A percentile compares a stretch with the other conserved stretches of the same genome.
Evolutionary conservation across 1,284 basidiomycete genomes (phyloP).

Genomic region (Ganoderma lucidum): DNA sequence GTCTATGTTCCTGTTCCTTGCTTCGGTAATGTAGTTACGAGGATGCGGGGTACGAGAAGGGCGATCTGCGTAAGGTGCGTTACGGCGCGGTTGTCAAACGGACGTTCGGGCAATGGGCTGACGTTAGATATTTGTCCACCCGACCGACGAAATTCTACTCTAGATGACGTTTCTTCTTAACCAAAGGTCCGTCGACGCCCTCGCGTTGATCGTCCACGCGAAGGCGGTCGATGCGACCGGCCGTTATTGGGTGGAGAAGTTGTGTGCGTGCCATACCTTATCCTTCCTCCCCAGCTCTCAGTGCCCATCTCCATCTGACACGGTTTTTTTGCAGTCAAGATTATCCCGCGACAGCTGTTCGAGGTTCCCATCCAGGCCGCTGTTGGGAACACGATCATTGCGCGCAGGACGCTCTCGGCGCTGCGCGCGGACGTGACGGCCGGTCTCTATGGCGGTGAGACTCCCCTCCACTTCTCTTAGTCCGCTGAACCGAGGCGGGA

Average conservation of each 20-base stretch:
- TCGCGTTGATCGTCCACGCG: conserved; percentile 89
- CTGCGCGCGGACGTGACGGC: conserved; percentile 95
- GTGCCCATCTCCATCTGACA: background rate
- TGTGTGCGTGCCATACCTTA: conserved; percentile 57
- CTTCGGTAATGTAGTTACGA: conserved; percentile 70
- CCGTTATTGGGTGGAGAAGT: conserved; percentile 87
- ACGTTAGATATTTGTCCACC: too few relatives aligned
- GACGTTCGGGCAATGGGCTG: background rate
- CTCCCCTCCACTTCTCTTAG: background rate
- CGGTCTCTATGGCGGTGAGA: conserved; percentile 87
- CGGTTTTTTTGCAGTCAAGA: conserved; percentile 66
- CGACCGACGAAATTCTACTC: background rate
- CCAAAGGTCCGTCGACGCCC: conserved; percentile 86
- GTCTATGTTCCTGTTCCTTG: conserved; percentile 1
- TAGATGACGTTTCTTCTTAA: conserved; percentile 90
- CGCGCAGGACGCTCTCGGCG: conserved; percentile 89
- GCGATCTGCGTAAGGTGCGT: conserved; percentile 82
- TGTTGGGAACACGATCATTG: conserved; percentile 87
- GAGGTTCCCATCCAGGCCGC: conserved; percentile 93
- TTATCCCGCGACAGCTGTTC: conserved; percentile 93
- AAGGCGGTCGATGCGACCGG: conserved; percentile 78
- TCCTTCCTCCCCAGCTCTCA: background rate
- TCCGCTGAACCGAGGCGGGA: background rate
- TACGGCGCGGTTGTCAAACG: background rate
- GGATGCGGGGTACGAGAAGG: conserved; percentile 85